Percentiles rank a stretch among this genome's conserved stretches.
Evolutionary conservation across 2,329 filamentous ascomycete species (phyloP).

Genomic region (Cladosporium sp.): DNA sequence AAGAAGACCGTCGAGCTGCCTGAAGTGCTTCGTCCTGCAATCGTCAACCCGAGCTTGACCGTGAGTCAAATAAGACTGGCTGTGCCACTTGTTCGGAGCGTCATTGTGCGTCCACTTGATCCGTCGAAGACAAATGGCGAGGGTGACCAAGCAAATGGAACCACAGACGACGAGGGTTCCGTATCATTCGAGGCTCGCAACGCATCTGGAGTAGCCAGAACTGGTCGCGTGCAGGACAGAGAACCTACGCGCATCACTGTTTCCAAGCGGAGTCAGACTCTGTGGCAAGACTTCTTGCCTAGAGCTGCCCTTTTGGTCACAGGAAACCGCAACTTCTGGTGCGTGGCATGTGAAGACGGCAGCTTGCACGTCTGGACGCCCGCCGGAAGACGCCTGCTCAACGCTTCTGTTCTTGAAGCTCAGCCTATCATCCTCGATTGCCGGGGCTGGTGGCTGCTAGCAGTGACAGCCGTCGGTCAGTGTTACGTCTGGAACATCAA

Average conservation of each 20-base stretch:
- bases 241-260: constrained; percentile 83
- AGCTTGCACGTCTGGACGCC: constrained; percentile 88
- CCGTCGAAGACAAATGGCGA: constrained; percentile 49
- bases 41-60: constrained; percentile 75
- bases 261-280: constrained; percentile 69
- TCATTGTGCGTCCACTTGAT: constrained; percentile 79
- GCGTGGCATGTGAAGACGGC: constrained; percentile 88
- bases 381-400: constrained; percentile 79
- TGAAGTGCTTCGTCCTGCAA: constrained; percentile 81
- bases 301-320: constrained; percentile 83
- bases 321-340: constrained; percentile 87
- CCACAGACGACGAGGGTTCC: constrained; percentile 46
- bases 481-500: constrained; percentile 93
- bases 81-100: constrained; percentile 77
- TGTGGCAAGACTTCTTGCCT: constrained; percentile 95
- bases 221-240: constrained; percentile 58
- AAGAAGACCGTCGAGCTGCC: constrained; percentile 50
- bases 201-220: constrained; percentile 58
- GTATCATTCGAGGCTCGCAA: constrained; percentile 88
- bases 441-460: constrained; percentile 82
- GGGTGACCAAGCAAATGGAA: constrained; percentile 40
- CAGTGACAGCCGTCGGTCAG: constrained; percentile 81
- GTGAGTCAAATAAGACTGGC: constrained; percentile 81
- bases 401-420: constrained; percentile 80
- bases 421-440: constrained; percentile 93